Conservation (phyloP, 495 filamentous ascomycete genomes). For the Saxispiralis lemnorum region DNA sequence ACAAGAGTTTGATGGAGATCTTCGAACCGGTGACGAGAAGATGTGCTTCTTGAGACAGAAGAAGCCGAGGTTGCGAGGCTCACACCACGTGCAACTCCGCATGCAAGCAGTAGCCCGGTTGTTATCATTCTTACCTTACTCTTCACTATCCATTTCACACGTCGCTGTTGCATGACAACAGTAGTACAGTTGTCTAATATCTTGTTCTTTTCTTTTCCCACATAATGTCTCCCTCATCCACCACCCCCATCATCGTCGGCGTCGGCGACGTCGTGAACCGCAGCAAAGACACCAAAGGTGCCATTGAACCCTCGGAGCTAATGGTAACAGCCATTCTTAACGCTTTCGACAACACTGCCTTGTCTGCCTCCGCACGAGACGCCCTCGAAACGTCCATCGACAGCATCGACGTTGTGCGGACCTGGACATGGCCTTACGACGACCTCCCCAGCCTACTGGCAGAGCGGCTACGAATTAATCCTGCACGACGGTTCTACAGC, state of each 20-base stretch:
- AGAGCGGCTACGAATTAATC: slow-evolving; percentile 24
- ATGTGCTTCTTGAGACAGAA: too few species aligned
- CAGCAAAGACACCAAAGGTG: slow-evolving; percentile 31
- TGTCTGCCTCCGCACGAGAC: slow-evolving; percentile 8
- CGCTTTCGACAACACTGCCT: slow-evolving; percentile 29
- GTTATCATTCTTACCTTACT: too few species aligned
- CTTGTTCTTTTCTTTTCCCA: too few species aligned
- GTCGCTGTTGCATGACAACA: too few species aligned
- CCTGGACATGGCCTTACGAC: slow-evolving; percentile 41
- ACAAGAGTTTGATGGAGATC: too few species aligned
- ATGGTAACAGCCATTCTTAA: slow-evolving; percentile 32
- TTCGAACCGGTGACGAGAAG: too few species aligned
- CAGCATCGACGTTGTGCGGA: slow-evolving; percentile 35
- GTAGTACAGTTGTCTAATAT: too few species aligned
- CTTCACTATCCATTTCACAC: too few species aligned
- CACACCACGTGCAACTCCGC: too few species aligned
- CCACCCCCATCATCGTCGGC: slow-evolving; percentile 29
- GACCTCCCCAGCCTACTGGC: slow-evolving; percentile 32
- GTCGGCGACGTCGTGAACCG: slow-evolving; percentile 37
- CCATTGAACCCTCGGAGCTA: slow-evolving; percentile 33
- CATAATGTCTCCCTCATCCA: too few species aligned
- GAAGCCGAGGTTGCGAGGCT: too few species aligned
- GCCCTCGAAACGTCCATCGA: slow-evolving; percentile 31
- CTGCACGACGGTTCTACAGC: slow-evolving; percentile 27
- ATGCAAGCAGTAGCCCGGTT: too few species aligned